Conservation (phyloP, 2,329 filamentous ascomycete genomes). For the Penicillium paneum region DNA sequence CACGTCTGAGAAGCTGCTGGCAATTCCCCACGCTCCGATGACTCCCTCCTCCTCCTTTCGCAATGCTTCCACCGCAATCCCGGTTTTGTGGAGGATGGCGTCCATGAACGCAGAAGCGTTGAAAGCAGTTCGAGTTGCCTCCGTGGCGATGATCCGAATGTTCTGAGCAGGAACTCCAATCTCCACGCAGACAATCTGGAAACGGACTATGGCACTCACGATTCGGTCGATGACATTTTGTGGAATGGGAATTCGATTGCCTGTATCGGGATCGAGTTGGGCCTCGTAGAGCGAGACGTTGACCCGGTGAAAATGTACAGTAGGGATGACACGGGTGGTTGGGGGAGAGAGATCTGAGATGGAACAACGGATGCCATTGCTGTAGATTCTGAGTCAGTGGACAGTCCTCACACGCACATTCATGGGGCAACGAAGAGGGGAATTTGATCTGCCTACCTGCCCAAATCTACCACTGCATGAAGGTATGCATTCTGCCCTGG, state of each 20-base stretch:
- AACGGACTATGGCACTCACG: conserved; percentile 63
- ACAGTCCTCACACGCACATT: too few species aligned
- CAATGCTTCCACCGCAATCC: conserved; percentile 68
- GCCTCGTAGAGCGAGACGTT: conserved; percentile 84
- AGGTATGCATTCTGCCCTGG: conserved; percentile 18
- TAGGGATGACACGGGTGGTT: conserved; percentile 69
- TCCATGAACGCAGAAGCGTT: conserved; percentile 69
- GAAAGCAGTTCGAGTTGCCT: conserved; percentile 75
- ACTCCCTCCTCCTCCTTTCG: conserved; percentile 75
- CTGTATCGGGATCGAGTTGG: conserved; percentile 43
- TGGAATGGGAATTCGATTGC: conserved; percentile 52
- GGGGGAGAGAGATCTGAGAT: conserved; percentile 73
- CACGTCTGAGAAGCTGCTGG: conserved; percentile 67
- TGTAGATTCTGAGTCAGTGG: conserved; percentile 11
- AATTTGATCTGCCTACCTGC: conserved; percentile 30
- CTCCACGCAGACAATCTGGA: conserved; percentile 65
- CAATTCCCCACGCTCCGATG: conserved; percentile 77
- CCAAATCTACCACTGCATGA: conserved; percentile 37
- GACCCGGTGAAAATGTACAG: conserved; percentile 71
- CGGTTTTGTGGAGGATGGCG: conserved; percentile 60
- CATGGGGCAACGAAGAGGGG: background rate
- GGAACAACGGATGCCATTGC: conserved; percentile 89
- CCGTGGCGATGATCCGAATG: conserved; percentile 77
- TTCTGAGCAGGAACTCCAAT: conserved; percentile 62
- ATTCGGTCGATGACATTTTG: conserved; percentile 61